Evolutionary conservation across 495 filamentous ascomycete genomes (phyloP).

Genomic region (Aspergillus egyptiacus): DNA sequence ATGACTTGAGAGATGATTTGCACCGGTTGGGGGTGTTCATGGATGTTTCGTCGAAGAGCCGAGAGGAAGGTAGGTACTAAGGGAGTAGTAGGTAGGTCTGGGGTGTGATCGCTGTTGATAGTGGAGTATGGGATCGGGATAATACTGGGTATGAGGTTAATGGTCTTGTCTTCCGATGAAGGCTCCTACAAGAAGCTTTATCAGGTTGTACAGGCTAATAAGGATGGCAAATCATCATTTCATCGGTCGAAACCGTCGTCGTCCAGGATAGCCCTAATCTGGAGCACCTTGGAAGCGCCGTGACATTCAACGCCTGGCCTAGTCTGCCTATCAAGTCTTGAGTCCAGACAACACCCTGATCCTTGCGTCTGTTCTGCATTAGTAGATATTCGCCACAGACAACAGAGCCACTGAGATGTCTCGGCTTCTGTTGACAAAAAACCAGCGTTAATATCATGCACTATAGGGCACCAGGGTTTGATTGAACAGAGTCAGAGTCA

Average conservation of each 20-base stretch:
- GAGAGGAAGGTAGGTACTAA: too few relatives aligned
- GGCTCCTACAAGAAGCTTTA: slow-evolving; percentile 8
- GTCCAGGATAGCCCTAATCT: not conserved
- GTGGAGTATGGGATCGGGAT: too few relatives aligned
- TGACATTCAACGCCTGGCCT: not conserved
- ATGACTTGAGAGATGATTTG: too few relatives aligned
- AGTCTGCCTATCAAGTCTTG: not conserved
- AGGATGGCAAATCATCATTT: not conserved
- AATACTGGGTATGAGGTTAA: too few relatives aligned
- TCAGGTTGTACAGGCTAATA: slow-evolving; percentile 13
- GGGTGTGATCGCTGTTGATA: too few relatives aligned
- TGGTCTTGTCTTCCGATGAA: too few relatives aligned
- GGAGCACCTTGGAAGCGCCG: not conserved
- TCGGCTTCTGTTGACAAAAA: not conserved
- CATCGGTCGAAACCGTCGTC: not conserved
- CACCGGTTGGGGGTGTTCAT: not conserved
- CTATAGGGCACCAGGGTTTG: not conserved
- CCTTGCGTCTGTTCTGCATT: slow-evolving; percentile 7
- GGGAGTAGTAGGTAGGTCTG: too few relatives aligned
- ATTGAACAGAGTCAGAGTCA: slow-evolving; percentile 1
- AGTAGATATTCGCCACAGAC: slow-evolving; percentile 5
- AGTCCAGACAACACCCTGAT: not conserved
- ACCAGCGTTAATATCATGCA: slow-evolving; percentile 14
- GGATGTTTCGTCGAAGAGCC: too few relatives aligned
- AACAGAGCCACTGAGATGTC: not conserved